Percentiles rank a stretch among this genome's conserved stretches.
These are phyloP conservation scores for Acanthamoeba culbertsoni DNA, from an alignment of 208 protist species.

Conservation along the genomic window DNA sequence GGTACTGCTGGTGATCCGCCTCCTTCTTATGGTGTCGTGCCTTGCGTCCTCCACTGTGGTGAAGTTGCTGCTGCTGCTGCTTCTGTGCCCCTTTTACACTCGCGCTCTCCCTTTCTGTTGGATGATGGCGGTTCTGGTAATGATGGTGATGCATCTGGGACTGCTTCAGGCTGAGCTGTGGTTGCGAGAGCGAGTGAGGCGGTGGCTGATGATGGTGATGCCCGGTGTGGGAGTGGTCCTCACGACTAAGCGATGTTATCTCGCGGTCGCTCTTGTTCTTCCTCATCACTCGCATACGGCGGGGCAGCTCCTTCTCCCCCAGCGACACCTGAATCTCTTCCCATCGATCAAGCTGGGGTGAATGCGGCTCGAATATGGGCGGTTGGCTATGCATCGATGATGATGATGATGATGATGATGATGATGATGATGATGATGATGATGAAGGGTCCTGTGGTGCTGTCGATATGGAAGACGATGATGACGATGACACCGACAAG, in stretches of 20 bases:
- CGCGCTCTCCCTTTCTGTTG: no score
- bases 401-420: not conserved
- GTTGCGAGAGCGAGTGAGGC: not conserved
- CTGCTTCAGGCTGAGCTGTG: not conserved
- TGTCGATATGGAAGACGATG: not conserved
- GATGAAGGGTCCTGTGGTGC: not conserved
- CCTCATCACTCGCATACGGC: not conserved
- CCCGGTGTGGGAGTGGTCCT: not conserved
- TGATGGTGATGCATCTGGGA: not conserved
- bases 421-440: not conserved
- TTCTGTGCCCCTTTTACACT: no score
- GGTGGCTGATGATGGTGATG: not conserved
- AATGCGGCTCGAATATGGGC: not conserved
- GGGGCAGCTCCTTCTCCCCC: no score
- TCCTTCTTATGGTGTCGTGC: no score
- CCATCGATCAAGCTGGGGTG: not conserved
- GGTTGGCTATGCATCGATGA: not conserved
- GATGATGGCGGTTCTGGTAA: not conserved
- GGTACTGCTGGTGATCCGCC: no score
- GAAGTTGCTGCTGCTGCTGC: no score
- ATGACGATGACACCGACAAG: not conserved
- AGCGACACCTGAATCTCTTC: conserved; percentile 14
- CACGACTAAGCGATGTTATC: not conserved
- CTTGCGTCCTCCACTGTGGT: no score
- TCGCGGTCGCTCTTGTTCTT: conserved; percentile 1